phyloP scores from a whole-genome alignment of 2,329 filamentous ascomycete species.

The Microcyclospora tardicrescens region DNA sequence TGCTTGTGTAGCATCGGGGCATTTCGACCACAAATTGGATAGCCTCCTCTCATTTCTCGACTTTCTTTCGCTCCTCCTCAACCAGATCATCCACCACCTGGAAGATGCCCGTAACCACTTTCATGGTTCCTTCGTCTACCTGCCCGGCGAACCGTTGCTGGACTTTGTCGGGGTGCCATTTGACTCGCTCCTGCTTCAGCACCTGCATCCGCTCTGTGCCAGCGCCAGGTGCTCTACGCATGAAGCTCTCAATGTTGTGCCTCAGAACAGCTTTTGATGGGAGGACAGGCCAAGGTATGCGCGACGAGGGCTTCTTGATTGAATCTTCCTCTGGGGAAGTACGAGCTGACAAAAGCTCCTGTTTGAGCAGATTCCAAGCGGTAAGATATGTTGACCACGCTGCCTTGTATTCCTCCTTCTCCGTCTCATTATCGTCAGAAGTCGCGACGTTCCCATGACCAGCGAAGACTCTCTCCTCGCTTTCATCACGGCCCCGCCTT shows the following conservation, averaged over 20 bases:
- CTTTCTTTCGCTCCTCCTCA: slow-evolving; percentile 14
- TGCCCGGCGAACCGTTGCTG: slow-evolving; percentile 70
- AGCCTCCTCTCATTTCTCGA: too few species aligned
- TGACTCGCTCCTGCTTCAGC: slow-evolving; percentile 72
- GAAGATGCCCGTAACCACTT: slow-evolving; percentile 76
- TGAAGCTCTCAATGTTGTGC: slow-evolving; percentile 55
- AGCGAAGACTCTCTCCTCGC: slow-evolving; percentile 41
- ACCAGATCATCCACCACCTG: slow-evolving; percentile 61
- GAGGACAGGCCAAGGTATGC: slow-evolving; percentile 61
- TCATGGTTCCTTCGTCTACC: slow-evolving; percentile 60
- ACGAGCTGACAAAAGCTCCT: slow-evolving; percentile 11
- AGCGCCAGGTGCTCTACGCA: slow-evolving; percentile 40
- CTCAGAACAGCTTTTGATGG: slow-evolving; percentile 45
- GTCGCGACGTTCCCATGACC: slow-evolving; percentile 9
- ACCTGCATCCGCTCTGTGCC: slow-evolving; percentile 25
- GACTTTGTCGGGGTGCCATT: slow-evolving; percentile 97
- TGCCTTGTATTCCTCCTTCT: slow-evolving; percentile 11
- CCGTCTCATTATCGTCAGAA: slow-evolving; percentile 4
- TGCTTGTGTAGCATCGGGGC: too few species aligned
- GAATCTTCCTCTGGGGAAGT: neutral
- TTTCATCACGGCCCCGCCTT: slow-evolving; percentile 30
- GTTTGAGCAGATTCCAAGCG: slow-evolving; percentile 20
- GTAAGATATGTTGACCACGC: slow-evolving; percentile 18
- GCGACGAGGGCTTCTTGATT: slow-evolving; percentile 13
- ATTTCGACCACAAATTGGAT: too few species aligned